Percentiles rank a stretch among this genome's conserved stretches.
Evolutionary conservation across 257 asterid species (phyloP).

Genomic region (Solanum bukasovii): DNA sequence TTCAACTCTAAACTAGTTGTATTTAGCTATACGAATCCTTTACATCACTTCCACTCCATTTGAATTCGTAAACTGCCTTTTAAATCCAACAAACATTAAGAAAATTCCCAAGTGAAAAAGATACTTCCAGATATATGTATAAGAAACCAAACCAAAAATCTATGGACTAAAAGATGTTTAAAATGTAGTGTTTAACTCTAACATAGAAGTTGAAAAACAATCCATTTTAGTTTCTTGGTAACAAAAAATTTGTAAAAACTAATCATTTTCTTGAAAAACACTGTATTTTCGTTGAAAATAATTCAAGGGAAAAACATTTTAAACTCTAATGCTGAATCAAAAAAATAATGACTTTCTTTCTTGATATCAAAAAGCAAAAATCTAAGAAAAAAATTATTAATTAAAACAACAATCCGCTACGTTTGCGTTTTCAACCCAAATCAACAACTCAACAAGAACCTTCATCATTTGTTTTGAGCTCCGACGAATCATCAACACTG

Average conservation of each 20-base stretch:
- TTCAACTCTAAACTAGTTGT: not conserved
- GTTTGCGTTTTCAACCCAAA: constrained; percentile 28
- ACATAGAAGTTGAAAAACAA: too few species aligned
- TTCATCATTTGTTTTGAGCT: constrained; percentile 29
- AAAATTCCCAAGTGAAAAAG: not conserved
- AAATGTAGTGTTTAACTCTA: too few species aligned
- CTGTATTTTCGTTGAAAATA: too few species aligned
- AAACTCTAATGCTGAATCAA: not conserved
- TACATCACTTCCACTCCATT: too few species aligned
- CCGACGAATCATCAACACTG: constrained; percentile 30
- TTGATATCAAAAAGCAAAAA: not conserved
- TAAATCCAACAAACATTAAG: not conserved
- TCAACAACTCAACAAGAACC: too few species aligned
- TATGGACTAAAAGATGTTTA: not conserved
- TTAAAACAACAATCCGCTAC: constrained; percentile 28
- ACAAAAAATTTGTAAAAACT: too few species aligned
- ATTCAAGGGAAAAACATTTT: too few species aligned
- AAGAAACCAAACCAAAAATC: not conserved
- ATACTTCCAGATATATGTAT: not conserved
- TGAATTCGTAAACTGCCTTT: too few species aligned
- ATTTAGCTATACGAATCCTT: not conserved
- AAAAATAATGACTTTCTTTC: not conserved
- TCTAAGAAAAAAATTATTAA: not conserved
- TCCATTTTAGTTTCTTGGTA: too few species aligned
- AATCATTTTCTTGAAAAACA: too few species aligned